These are phyloP conservation scores for Discostella pseudostelligera DNA, from an alignment of 108 stramenopile genomes.

Conservation along the genomic window DNA sequence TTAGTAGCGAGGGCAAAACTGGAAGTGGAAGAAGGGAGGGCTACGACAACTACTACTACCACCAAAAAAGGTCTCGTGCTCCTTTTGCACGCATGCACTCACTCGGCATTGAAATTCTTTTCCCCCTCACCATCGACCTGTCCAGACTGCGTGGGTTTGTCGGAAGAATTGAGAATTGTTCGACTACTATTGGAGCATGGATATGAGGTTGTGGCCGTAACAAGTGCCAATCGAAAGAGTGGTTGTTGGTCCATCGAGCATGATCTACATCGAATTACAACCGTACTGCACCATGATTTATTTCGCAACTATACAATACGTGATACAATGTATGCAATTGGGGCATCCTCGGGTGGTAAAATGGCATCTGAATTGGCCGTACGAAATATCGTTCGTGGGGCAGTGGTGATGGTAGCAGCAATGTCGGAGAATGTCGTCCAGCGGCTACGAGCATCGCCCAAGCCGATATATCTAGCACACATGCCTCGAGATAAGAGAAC, in stretches of 20 bases:
- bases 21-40: too few species aligned
- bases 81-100: conserved; percentile 51
- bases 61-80: conserved; percentile 32
- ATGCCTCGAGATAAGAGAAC: conserved; percentile 50
- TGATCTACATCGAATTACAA: conserved; percentile 30
- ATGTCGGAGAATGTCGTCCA: conserved; percentile 17
- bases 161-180: conserved; percentile 50
- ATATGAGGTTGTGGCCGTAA: conserved; percentile 44
- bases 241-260: conserved; percentile 39
- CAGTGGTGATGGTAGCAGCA: conserved; percentile 51
- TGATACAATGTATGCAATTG: conserved; percentile 35
- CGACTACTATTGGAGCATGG: conserved; percentile 35
- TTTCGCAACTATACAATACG: conserved; percentile 1
- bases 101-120: conserved; percentile 54
- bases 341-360: conserved; percentile 52
- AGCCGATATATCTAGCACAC: conserved; percentile 48
- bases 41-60: not conserved
- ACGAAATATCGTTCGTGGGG: conserved; percentile 27
- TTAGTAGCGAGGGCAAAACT: too few species aligned
- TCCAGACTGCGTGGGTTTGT: conserved; percentile 46
- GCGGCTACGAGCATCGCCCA: conserved; percentile 13
- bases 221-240: conserved; percentile 25
- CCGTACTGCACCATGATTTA: conserved; percentile 16
- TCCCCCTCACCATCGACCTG: conserved; percentile 36
- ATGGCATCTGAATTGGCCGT: conserved; percentile 43